Base-by-base conservation (phyloP, 345 rosid species). In the Nasturtium officinale region DNA sequence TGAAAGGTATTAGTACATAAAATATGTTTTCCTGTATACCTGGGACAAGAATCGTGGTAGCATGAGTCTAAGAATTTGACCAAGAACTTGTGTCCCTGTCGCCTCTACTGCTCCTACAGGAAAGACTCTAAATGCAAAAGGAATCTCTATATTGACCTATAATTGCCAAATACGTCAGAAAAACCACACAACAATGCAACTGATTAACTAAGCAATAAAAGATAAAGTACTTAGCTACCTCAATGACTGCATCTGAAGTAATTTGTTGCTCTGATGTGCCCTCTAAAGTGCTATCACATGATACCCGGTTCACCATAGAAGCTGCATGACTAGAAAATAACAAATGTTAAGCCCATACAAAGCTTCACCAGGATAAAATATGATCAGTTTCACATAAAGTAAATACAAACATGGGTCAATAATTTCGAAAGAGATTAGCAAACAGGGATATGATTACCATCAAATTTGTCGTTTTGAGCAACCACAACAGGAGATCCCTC, bases 41-140 rank as follows among this genome's bases (percentile, higher is more conserved):
- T 94, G 93, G 25, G 88, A 86, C 90, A 89, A 86, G 75, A 94
- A 89, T 68, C 96, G 95, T 0, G 98, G 98, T 76, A 94, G 91
- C 95, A 88, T 91, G 33, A 90, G 80, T 67, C 74, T 83, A 55
- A 93, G 87, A 75, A 89, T 84, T 71, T 93, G 98, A 29, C 85
- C 86, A 45, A 93, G 96, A 73, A 93, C 82, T 76, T 84, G 90
- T 21, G 89, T 78, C 74, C 98, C 98, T 28, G 89, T 86, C 38
- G 92, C 80, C 73, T 93, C 97, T 65, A 93, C 80, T 6, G 87
- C 89, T 82, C 78, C 82, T 60, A 79, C 83, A 3, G 96, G 97
- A 78, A 93, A 72, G 18, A 83, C 83, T 76, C 82, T 80, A 83
- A 93, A 87, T 16, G 96, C 89, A 77, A 85, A 81, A 70, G 98